A percentile compares a stretch with the other conserved stretches of the same genome.
Evolutionary conservation across 345 rosid genomes (phyloP).

Genomic region (Aethionema arabicum): DNA sequence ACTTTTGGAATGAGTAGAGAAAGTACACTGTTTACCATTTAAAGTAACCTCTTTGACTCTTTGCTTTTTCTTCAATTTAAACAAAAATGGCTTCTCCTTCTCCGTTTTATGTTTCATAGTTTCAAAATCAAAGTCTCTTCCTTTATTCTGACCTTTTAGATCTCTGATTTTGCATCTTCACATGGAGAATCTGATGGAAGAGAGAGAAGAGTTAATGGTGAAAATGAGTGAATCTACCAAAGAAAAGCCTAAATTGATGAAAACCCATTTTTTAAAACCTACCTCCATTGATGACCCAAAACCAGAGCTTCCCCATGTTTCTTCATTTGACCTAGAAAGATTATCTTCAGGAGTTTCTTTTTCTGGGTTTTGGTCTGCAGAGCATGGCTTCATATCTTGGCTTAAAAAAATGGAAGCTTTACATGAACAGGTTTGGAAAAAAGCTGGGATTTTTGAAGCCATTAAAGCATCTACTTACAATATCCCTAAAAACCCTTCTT

Average conservation of each 20-base stretch:
- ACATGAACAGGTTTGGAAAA: conserved; percentile 36
- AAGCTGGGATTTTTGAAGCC: conserved; percentile 53
- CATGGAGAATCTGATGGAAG: conserved; percentile 32
- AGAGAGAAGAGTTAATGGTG: conserved; percentile 45
- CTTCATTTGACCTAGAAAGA: conserved; percentile 8
- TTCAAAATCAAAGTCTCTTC: too few species aligned
- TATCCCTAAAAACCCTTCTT: conserved; percentile 15
- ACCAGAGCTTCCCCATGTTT: conserved; percentile 24
- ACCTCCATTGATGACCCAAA: conserved; percentile 15
- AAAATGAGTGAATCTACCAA: conserved; percentile 37
- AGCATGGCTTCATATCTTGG: conserved; percentile 41
- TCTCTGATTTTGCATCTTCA: not conserved
- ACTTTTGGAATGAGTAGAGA: too few species aligned
- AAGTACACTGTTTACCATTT: too few species aligned
- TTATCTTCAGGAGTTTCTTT: conserved; percentile 25
- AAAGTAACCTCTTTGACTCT: too few species aligned
- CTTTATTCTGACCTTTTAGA: not conserved
- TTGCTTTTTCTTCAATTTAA: too few species aligned
- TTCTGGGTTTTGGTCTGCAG: conserved; percentile 38
- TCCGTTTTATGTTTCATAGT: too few species aligned
- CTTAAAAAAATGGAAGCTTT: conserved; percentile 39
- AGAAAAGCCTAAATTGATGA: conserved; percentile 26
- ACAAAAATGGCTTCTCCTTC: too few species aligned
- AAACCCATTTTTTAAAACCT: conserved; percentile 49
- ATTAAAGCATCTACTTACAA: conserved; percentile 41